Base-by-base conservation (phyloP, 108 stramenopile genomes). In the Heterococcus sp. region DNA sequence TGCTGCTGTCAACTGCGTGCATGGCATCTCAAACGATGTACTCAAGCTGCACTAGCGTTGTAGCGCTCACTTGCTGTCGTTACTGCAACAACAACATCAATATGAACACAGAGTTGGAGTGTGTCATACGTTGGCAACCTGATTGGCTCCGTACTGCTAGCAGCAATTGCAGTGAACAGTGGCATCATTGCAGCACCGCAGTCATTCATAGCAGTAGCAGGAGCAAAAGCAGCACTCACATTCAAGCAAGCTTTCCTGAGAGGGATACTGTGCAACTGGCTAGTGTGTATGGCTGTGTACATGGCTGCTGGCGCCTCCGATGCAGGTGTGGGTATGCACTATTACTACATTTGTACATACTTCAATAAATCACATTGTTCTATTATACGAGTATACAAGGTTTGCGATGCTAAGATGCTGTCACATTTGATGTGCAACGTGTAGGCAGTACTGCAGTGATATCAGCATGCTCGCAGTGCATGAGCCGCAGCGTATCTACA, bases 181-280 rank as follows among this genome's bases (percentile, higher is more conserved):
- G 82, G 74, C 26, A 29, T 86, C n/a, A 72, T 83, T 67, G 38
- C 76, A 11, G 31, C 67, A 1, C 75, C 72, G 1, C 69, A 11
- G 2, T 32, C 71, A 3, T 71, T 83, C 14, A 75, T 67, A 2
- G 69, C 32, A 37, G 77, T 83, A 71, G 82, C 82, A 8, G 30
- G 69, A 0, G 82, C 39, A 66, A 83, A 83, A 72, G 90, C 88
- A 66, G 77, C 92, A 3, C 66, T 91, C 36, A 79, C 93, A 32
- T 94, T 92, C 84, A 87, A 92, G 58, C 86, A 89, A 80, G 89
- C 94, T 2, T 94, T 97, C 84, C 88, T 92, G 37, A 91, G 93
- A 73, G 96, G 93, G 1, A 89, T 97, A 72, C 87, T 94, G 32
- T 95, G 95, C 83, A 97, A 96, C 88, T 97, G 94, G 93, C 86